These are phyloP conservation scores for Thielaviopsis cerberus DNA, from an alignment of 2,329 filamentous ascomycete genomes.

Conservation along the genomic window DNA sequence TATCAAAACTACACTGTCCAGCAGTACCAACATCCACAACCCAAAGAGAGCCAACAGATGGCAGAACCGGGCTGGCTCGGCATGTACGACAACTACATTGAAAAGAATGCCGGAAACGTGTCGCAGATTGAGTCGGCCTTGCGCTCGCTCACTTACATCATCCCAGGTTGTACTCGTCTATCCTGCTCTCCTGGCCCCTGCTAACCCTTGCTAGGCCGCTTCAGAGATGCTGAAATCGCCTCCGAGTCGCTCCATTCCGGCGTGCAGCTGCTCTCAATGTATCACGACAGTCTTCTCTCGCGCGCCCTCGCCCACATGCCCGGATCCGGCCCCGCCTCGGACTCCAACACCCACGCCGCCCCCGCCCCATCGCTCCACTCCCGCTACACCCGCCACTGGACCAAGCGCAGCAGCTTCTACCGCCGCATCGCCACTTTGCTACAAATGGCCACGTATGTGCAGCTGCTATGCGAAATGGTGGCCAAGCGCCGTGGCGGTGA, in stretches of 20 bases:
- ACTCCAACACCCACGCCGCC: constrained; percentile 23
- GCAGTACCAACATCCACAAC: not conserved
- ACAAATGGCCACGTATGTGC: constrained; percentile 84
- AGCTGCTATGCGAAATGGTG: constrained; percentile 93
- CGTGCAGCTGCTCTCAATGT: constrained; percentile 76
- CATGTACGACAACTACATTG: constrained; percentile 77
- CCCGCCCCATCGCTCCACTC: constrained; percentile 37
- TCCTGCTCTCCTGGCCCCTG: no score
- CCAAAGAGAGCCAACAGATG: not conserved
- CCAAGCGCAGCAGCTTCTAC: constrained; percentile 48
- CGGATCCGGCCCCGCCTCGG: not conserved
- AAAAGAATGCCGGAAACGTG: constrained; percentile 82
- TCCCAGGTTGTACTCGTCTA: constrained; percentile 44
- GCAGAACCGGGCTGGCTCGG: constrained; percentile 33
- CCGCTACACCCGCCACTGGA: constrained; percentile 51
- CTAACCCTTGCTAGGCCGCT: constrained; percentile 41
- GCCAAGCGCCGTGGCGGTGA: constrained; percentile 72
- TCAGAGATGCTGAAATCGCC: constrained; percentile 81
- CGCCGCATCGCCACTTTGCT: constrained; percentile 62
- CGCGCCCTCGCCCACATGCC: constrained; percentile 35
- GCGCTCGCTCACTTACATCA: constrained; percentile 85
- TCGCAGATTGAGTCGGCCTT: constrained; percentile 88
- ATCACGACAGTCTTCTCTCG: constrained; percentile 75
- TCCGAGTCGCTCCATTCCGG: constrained; percentile 81
- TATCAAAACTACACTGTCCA: not conserved